These are phyloP conservation scores for Haematococcus sp. DNA, from an alignment of 139 green algal species.

Conservation along the genomic window DNA sequence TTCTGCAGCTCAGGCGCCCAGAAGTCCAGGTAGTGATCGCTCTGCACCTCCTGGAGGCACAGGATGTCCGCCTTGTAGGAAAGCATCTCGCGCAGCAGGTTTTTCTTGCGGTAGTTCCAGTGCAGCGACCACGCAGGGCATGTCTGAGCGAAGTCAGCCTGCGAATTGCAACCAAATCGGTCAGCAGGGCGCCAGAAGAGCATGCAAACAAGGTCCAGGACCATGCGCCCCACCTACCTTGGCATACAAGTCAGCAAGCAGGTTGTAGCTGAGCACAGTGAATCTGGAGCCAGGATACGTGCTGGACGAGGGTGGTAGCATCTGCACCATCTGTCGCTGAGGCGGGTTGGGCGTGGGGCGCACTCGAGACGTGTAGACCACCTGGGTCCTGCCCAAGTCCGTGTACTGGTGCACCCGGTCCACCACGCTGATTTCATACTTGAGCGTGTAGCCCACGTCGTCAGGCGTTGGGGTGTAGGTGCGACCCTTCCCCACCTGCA, in stretches of 20 bases:
- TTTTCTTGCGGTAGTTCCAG: slow-evolving; percentile 91
- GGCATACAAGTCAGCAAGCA: slow-evolving; percentile 96
- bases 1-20: slow-evolving; percentile 77
- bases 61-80: slow-evolving; percentile 90
- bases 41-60: slow-evolving; percentile 96
- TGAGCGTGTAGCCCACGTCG: slow-evolving; percentile 88
- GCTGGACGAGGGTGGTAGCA: slow-evolving; percentile 37
- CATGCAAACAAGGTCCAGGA: neutral
- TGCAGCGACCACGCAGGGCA: slow-evolving; percentile 87
- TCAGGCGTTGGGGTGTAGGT: slow-evolving; percentile 79
- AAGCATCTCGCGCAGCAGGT: slow-evolving; percentile 92
- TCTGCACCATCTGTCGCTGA: slow-evolving; percentile 64
- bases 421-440: slow-evolving; percentile 72
- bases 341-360: slow-evolving; percentile 72
- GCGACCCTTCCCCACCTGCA: slow-evolving; percentile 64
- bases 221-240: slow-evolving; percentile 53
- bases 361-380: slow-evolving; percentile 74
- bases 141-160: slow-evolving; percentile 83
- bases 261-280: slow-evolving; percentile 95
- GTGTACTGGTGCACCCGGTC: slow-evolving; percentile 30
- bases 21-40: slow-evolving; percentile 78
- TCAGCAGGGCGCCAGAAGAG: neutral
- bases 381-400: slow-evolving; percentile 28
- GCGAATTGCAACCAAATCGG: slow-evolving; percentile 4
- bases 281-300: slow-evolving; percentile 56